Conservation (phyloP, 441 rosid species). For the Corymbia calophylla region DNA sequence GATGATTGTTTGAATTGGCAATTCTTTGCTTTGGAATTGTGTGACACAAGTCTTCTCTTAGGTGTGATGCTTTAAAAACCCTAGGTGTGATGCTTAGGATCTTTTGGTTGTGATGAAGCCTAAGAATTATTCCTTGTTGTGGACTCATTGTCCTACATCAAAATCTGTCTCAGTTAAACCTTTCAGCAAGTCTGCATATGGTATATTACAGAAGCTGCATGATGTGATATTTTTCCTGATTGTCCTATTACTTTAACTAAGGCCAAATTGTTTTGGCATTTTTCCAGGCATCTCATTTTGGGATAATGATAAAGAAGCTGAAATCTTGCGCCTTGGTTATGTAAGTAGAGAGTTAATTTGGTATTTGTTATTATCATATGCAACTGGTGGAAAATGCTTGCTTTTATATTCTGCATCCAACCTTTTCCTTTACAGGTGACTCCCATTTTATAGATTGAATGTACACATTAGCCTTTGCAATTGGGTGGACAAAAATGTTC, state of each 20-base stretch:
- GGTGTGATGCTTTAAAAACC: background rate
- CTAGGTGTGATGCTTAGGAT: background rate
- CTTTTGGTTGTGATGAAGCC: background rate
- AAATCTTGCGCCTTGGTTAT: constrained; percentile 67
- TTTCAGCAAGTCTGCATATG: background rate
- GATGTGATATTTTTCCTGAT: background rate
- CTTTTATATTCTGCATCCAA: background rate
- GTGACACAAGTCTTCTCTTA: background rate
- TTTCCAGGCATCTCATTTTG: constrained; percentile 57
- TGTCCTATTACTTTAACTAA: background rate
- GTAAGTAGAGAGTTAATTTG: constrained; percentile 36
- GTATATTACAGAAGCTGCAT: background rate
- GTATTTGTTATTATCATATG: background rate
- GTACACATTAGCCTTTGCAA: background rate
- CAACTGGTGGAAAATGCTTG: background rate
- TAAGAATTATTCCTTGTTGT: background rate
- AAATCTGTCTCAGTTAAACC: background rate
- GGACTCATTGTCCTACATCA: background rate
- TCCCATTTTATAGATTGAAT: background rate
- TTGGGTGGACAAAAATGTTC: background rate
- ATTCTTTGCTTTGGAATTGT: background rate
- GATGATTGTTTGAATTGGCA: background rate
- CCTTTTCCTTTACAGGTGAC: background rate
- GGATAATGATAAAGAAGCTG: constrained; percentile 81
- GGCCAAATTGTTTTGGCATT: background rate